Percentiles rank a stretch among this genome's conserved stretches.
Evolutionary conservation across 768 basidiomycete species (phyloP).

Genomic region (Pleurotus citrinopileatus): DNA sequence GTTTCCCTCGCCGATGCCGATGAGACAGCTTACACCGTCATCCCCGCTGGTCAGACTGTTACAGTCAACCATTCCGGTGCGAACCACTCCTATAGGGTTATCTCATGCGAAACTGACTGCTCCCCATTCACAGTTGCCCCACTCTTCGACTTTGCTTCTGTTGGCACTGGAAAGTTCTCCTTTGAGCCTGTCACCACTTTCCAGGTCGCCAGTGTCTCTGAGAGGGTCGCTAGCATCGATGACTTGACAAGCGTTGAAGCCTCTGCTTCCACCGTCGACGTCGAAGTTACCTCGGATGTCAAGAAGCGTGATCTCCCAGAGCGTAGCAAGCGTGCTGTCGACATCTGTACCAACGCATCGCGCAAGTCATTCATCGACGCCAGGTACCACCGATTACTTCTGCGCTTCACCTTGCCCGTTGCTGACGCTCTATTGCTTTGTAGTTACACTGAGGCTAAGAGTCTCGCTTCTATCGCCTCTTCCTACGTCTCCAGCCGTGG

Average conservation of each 20-base stretch:
- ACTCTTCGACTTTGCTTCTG: slow-evolving; percentile 39
- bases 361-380: slow-evolving; percentile 36
- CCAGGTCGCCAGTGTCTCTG: slow-evolving; percentile 23
- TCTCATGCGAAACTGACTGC: neutral
- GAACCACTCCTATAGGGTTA: neutral
- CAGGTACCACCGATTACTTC: slow-evolving; percentile 20
- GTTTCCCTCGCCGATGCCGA: slow-evolving; percentile 34
- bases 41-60: slow-evolving; percentile 37
- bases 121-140: slow-evolving; percentile 27
- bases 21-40: slow-evolving; percentile 35
- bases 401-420: neutral
- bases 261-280: slow-evolving; percentile 23
- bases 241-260: slow-evolving; percentile 26
- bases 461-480: slow-evolving; percentile 28
- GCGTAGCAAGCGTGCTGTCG: slow-evolving; percentile 34
- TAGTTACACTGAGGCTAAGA: slow-evolving; percentile 39
- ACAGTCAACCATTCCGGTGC: slow-evolving; percentile 38
- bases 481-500: slow-evolving; percentile 35
- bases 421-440: neutral
- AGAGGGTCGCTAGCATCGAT: slow-evolving; percentile 15
- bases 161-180: slow-evolving; percentile 36
- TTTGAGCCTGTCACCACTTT: slow-evolving; percentile 39
- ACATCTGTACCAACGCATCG: slow-evolving; percentile 34
- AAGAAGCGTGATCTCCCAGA: slow-evolving; percentile 26
- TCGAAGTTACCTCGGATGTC: slow-evolving; percentile 34